phyloP scores from a whole-genome alignment of 2,329 filamentous ascomycete genomes.

The Cyphellophora attinorum region DNA sequence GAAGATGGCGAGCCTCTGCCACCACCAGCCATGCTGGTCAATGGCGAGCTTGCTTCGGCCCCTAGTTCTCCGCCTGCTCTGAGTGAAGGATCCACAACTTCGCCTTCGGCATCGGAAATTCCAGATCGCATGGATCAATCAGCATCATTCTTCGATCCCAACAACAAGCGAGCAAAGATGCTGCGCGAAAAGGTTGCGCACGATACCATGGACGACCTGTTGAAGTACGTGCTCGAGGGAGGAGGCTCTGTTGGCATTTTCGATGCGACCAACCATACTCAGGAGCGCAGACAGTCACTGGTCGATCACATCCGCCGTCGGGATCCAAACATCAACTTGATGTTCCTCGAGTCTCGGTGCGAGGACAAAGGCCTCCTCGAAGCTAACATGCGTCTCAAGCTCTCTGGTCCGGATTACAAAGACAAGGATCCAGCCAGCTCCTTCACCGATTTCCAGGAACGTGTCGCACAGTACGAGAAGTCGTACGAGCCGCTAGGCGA shows the following conservation, averaged over 20 bases:
- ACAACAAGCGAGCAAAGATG: conserved; percentile 70
- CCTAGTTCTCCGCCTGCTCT: conserved; percentile 11
- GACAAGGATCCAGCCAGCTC: conserved; percentile 83
- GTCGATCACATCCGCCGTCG: conserved; percentile 73
- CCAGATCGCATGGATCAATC: conserved; percentile 68
- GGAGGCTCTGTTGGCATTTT: conserved; percentile 89
- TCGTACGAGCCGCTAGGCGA: conserved; percentile 85
- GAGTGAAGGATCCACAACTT: conserved; percentile 5
- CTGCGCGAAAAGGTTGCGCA: conserved; percentile 86
- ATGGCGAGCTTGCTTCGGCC: conserved; percentile 32
- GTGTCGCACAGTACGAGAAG: conserved; percentile 86
- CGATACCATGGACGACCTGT: conserved; percentile 80
- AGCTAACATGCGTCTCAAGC: conserved; percentile 93
- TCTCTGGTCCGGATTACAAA: conserved; percentile 91
- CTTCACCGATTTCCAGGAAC: conserved; percentile 81
- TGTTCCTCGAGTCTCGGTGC: conserved; percentile 94
- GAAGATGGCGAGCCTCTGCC: conserved; percentile 26
- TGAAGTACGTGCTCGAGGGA: conserved; percentile 75
- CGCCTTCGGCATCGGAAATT: conserved; percentile 10
- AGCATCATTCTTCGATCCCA: conserved; percentile 86
- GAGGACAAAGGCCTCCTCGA: conserved; percentile 76
- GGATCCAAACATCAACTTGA: conserved; percentile 73
- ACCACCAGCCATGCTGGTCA: conserved; percentile 44
- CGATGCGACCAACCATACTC: conserved; percentile 94
- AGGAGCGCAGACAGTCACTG: conserved; percentile 71